Conservation (phyloP, 116 monocot species). For the Zostera marina region DNA sequence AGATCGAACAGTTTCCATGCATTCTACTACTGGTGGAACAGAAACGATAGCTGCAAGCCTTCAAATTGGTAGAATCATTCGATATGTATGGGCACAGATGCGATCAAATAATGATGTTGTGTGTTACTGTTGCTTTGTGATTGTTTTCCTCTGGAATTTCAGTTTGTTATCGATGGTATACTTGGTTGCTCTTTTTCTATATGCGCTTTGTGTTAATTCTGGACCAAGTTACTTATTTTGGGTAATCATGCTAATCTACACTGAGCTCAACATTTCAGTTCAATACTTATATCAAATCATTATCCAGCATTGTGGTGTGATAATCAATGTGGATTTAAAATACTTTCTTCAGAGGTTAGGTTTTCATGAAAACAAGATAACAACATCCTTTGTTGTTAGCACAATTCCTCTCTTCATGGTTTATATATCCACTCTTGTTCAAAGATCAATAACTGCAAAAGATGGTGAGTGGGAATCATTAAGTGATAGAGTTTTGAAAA, state of each 20-base stretch:
- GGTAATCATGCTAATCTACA: constrained; percentile 84
- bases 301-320: constrained; percentile 83
- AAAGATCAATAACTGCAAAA: constrained; percentile 90
- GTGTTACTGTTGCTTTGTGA: constrained; percentile 81
- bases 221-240: constrained; percentile 91
- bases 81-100: constrained; percentile 85
- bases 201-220: constrained; percentile 93
- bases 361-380: constrained; percentile 63
- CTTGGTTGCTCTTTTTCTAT: constrained; percentile 76
- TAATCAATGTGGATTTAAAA: constrained; percentile 13
- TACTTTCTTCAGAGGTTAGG: constrained; percentile 44
- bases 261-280: constrained; percentile 76
- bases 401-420: constrained; percentile 80
- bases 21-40: constrained; percentile 19
- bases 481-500: constrained; percentile 35
- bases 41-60: constrained; percentile 43
- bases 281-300: constrained; percentile 93
- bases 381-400: constrained; percentile 75
- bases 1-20: constrained; percentile 30
- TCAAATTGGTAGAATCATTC: constrained; percentile 65
- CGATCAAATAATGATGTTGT: constrained; percentile 93
- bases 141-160: constrained; percentile 91
- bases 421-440: constrained; percentile 72
- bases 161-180: constrained; percentile 88
- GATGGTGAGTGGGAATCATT: constrained; percentile 86